Conservation (phyloP, 1,284 basidiomycete genomes). For the Hemileccinum hortonii region DNA sequence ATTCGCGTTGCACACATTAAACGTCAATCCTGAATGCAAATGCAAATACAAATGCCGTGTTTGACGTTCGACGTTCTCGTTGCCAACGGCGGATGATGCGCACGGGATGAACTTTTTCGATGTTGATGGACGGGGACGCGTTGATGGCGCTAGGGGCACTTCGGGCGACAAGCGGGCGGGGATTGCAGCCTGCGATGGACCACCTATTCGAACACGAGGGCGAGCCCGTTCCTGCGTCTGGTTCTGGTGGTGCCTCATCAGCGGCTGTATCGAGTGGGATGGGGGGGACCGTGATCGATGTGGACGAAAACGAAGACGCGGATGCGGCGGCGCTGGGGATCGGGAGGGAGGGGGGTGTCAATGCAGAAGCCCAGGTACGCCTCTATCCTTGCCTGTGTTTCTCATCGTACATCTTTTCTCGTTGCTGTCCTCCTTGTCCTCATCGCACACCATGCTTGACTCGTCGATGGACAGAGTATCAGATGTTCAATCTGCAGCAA, state of each 20-base stretch:
- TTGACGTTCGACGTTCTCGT: too few species aligned
- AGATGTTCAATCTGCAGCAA: constrained; percentile 83
- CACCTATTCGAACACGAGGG: constrained; percentile 78
- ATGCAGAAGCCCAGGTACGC: constrained; percentile 62
- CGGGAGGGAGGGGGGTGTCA: not conserved
- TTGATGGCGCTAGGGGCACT: constrained; percentile 74
- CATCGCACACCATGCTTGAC: too few species aligned
- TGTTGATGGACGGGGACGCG: too few species aligned
- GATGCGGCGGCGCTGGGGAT: constrained; percentile 57
- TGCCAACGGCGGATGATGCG: too few species aligned
- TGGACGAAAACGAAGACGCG: constrained; percentile 63
- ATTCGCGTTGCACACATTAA: too few species aligned
- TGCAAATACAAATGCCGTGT: too few species aligned
- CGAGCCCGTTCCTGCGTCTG: constrained; percentile 66
- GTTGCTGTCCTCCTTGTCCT: too few species aligned
- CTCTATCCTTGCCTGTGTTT: not conserved
- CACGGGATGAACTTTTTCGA: too few species aligned
- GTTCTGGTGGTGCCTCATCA: constrained; percentile 24
- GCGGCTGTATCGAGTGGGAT: constrained; percentile 9
- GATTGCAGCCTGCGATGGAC: constrained; percentile 88
- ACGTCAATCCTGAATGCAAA: too few species aligned
- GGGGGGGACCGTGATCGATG: constrained; percentile 37
- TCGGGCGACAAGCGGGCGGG: constrained; percentile 74
- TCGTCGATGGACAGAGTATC: constrained; percentile 59
- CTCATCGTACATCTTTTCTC: too few species aligned